A percentile compares a stretch with the other conserved stretches of the same genome.
These are phyloP conservation scores for Mycena metata DNA, from an alignment of 768 basidiomycete species.

Conservation along the genomic window DNA sequence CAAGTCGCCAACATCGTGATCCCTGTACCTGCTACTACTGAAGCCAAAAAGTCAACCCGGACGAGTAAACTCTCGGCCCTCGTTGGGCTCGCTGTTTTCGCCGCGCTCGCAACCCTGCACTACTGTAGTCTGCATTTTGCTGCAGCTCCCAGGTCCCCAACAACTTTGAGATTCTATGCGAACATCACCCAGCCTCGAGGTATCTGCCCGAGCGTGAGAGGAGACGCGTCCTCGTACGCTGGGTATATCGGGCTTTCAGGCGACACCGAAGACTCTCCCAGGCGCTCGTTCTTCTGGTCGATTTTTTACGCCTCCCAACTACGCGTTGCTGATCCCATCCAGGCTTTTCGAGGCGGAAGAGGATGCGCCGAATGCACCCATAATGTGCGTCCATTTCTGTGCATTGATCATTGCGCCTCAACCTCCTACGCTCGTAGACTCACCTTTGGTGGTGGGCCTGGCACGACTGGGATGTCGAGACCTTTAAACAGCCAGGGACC, in stretches of 20 bases:
- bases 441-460: slow-evolving; percentile 48
- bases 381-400: slow-evolving; percentile 39
- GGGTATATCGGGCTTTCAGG: slow-evolving; percentile 46
- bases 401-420: neutral
- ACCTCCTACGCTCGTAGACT: slow-evolving; percentile 32
- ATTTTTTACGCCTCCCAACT: neutral
- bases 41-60: neutral
- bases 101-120: slow-evolving; percentile 3
- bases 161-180: slow-evolving; percentile 10
- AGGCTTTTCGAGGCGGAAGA: slow-evolving; percentile 48
- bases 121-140: slow-evolving; percentile 17
- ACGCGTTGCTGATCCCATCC: neutral
- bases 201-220: slow-evolving; percentile 11
- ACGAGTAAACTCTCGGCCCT: neutral
- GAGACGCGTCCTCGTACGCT: slow-evolving; percentile 37
- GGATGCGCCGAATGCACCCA: slow-evolving; percentile 41
- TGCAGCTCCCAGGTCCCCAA: neutral
- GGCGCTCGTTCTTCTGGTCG: slow-evolving; percentile 42
- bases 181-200: slow-evolving; percentile 15
- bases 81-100: neutral
- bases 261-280: slow-evolving; percentile 35
- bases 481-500: slow-evolving; percentile 42
- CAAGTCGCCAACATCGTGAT: neutral
- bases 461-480: slow-evolving; percentile 44
- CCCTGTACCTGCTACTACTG: neutral